Percentiles rank a stretch among this genome's conserved stretches.
Evolutionary conservation across 2,329 filamentous ascomycete genomes (phyloP).

Genomic region (Teratosphaeria destructans): DNA sequence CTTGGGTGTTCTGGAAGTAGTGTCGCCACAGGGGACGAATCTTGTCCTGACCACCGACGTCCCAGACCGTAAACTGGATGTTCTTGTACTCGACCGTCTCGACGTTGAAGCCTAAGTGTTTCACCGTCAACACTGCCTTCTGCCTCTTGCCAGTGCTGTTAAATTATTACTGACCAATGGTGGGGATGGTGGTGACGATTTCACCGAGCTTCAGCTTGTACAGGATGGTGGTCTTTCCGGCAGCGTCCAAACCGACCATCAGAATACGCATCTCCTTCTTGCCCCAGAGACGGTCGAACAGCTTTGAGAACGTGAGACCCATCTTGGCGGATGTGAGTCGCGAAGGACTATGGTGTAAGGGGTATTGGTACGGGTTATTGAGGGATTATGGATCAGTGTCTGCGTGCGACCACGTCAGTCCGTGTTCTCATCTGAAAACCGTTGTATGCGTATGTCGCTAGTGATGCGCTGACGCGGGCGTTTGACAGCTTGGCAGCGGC

Average conservation of each 20-base stretch:
- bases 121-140: conserved; percentile 1
- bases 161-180: conserved; percentile 52
- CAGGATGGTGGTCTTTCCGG: conserved; percentile 96
- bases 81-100: conserved; percentile 99
- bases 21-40: conserved; percentile 95
- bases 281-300: conserved; percentile 98
- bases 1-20: conserved; percentile 93
- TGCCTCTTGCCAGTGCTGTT: not conserved
- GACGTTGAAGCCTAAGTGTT: conserved; percentile 70
- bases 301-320: conserved; percentile 88
- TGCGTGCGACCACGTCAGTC: not conserved
- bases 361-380: not conserved
- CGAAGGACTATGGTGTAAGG: not conserved
- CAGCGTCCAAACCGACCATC: conserved; percentile 95
- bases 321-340: conserved; percentile 50
- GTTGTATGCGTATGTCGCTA: not conserved
- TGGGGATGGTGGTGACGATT: conserved; percentile 96
- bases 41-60: conserved; percentile 98
- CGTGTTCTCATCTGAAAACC: not conserved
- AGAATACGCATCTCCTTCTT: conserved; percentile 98
- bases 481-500: not conserved
- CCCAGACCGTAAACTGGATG: conserved; percentile 99
- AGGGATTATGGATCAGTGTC: not conserved
- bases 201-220: conserved; percentile 99
- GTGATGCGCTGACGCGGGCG: not conserved